Conservation (phyloP, 2,329 filamentous ascomycete species). For the Colletotrichum tamarilloi region DNA sequence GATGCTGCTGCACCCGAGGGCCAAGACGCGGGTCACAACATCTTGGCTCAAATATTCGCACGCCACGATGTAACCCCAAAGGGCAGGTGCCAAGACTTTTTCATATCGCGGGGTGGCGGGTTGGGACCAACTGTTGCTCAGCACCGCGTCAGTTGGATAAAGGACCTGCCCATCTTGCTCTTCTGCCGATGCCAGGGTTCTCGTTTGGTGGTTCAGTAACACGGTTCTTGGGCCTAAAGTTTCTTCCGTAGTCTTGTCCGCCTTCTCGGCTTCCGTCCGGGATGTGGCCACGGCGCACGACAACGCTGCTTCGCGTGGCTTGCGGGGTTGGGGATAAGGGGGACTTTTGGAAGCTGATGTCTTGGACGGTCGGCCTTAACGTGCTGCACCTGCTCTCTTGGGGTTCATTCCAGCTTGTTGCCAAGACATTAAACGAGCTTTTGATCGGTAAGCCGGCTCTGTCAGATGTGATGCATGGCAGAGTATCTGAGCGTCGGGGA, state of each 20-base stretch:
- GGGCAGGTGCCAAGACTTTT: slow-evolving; percentile 32
- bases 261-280: background rate
- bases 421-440: slow-evolving; percentile 6
- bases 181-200: background rate
- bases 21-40: background rate
- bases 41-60: background rate
- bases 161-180: slow-evolving; percentile 21
- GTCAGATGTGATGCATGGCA: background rate
- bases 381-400: slow-evolving; percentile 4
- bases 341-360: background rate
- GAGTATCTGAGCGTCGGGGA: background rate
- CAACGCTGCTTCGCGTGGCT: background rate
- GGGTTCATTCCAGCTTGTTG: background rate
- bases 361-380: background rate
- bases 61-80: slow-evolving; percentile 28
- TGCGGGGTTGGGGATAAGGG: background rate
- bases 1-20: too few relatives aligned
- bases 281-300: background rate
- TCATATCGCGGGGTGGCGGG: slow-evolving; percentile 12
- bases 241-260: background rate
- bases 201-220: background rate
- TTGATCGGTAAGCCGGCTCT: background rate
- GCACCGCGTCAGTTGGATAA: background rate
- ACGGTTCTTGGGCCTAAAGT: background rate
- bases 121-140: slow-evolving; percentile 5